Evolutionary conservation across 2,329 filamentous ascomycete species (phyloP).

Genomic region (Byssoonygena ceratinophila): DNA sequence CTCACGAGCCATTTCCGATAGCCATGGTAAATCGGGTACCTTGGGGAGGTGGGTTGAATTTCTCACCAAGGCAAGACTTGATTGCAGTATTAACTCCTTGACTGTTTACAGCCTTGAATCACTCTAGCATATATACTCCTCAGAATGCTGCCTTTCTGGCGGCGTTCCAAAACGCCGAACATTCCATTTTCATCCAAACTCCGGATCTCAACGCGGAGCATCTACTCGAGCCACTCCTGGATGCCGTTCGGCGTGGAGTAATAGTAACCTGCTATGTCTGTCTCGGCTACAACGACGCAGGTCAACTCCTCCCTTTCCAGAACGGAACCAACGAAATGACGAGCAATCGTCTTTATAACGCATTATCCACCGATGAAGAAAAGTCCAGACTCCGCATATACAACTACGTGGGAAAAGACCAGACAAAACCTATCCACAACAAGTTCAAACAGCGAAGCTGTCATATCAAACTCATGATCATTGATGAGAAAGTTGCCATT

Average conservation of each 20-base stretch:
- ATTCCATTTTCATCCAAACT: slow-evolving; percentile 63
- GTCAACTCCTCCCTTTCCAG: slow-evolving; percentile 64
- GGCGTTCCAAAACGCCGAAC: slow-evolving; percentile 53
- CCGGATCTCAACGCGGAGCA: slow-evolving; percentile 65
- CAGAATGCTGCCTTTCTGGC: slow-evolving; percentile 69
- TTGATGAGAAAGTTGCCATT: slow-evolving; percentile 57
- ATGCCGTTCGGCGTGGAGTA: slow-evolving; percentile 57
- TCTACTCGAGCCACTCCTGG: slow-evolving; percentile 52
- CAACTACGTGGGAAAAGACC: slow-evolving; percentile 66
- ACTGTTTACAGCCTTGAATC: slow-evolving; percentile 41
- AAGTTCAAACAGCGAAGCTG: slow-evolving; percentile 56
- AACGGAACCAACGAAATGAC: slow-evolving; percentile 67
- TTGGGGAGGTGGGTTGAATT: slow-evolving; percentile 41
- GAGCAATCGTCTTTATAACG: slow-evolving; percentile 48
- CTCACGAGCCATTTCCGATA: slow-evolving; percentile 53
- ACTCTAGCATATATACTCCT: slow-evolving; percentile 51
- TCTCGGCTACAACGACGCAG: slow-evolving; percentile 68
- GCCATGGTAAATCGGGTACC: slow-evolving; percentile 60
- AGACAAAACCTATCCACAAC: slow-evolving; percentile 56
- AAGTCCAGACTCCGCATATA: slow-evolving; percentile 48
- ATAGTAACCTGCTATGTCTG: slow-evolving; percentile 61
- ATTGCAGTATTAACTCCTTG: not conserved
- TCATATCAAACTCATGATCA: slow-evolving; percentile 68
- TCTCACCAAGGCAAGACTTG: not conserved
- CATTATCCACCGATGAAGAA: slow-evolving; percentile 44